Evolutionary conservation across 371 early-diverging fungal species (phyloP), one percentile per base, ranked within the genome.

Genomic region (Mortierella sp.): DNA sequence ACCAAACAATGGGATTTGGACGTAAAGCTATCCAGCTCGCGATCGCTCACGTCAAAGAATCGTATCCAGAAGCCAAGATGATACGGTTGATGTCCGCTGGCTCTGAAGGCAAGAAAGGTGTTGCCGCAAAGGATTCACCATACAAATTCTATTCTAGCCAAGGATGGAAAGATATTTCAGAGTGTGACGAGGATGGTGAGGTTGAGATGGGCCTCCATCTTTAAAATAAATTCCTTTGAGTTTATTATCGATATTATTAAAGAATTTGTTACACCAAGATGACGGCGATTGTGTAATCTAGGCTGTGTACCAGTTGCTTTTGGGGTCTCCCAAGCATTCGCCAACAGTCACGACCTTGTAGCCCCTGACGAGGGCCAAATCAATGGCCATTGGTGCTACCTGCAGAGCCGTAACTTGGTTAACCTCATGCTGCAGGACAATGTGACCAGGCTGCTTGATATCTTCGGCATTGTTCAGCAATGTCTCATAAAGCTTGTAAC

Each of bases 341-440:
- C 69, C 69, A 22, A 69, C 57, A n/a, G 69, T 61, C 2, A 69
- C 62, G 35, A 69, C 62, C 45, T 61, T 61, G 63, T 69, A 61
- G 12, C 35, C 45, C 22, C 17, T 61, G 29, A 64, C 40, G 17
- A 64, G 54, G n/a, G 62, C 62, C 55, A 61, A 55, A 42, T 69
- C 62, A 32, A 69, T 69, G 26, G 62, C 62, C 69, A 60, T 53
- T 0, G 55, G 61, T 3, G 62, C 69, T 19, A 69, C 22, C 19
- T 61, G 51, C 40, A 49, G 8, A 22, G 63, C 61, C 17, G 69
- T 69, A 22, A 55, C 55, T 45, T 61, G 47, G 62, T 69, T 55
- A 37, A 59, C 37, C 13, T 69, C 69, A 17, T 69, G 69, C 69
- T 69, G 62, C 2, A 69, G 32, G n/a, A 49, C 62, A 32, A 69